Percentiles rank a stretch among this genome's conserved stretches.
These are phyloP conservation scores for Scytalidium sp. DNA, from an alignment of 2,329 filamentous ascomycete species.

Conservation along the genomic window DNA sequence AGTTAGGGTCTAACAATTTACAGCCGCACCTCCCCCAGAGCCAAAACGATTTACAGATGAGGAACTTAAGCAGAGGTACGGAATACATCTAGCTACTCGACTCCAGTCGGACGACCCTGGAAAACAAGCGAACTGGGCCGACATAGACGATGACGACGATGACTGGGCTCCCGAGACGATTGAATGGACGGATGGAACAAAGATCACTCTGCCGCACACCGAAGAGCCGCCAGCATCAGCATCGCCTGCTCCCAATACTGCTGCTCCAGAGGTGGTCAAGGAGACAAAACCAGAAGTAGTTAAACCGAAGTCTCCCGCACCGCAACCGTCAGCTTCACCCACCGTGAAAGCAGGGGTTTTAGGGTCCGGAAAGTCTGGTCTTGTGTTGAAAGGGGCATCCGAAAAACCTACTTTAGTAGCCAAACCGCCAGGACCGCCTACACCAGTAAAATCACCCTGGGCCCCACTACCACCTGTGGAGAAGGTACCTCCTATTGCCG, in stretches of 20 bases:
- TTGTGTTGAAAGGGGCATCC: slow-evolving; percentile 63
- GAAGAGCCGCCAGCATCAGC: slow-evolving; percentile 41
- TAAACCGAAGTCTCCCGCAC: slow-evolving; percentile 28
- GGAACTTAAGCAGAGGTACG: slow-evolving; percentile 78
- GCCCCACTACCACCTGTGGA: slow-evolving; percentile 82
- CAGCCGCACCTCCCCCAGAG: slow-evolving; percentile 63
- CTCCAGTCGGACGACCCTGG: slow-evolving; percentile 71
- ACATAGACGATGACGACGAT: slow-evolving; percentile 85
- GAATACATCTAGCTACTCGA: slow-evolving; percentile 79
- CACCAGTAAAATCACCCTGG: slow-evolving; percentile 88
- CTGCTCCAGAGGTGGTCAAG: slow-evolving; percentile 18
- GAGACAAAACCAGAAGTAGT: slow-evolving; percentile 18
- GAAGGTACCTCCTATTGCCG: slow-evolving; percentile 66
- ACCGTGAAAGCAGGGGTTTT: slow-evolving; percentile 25
- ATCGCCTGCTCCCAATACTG: slow-evolving; percentile 21
- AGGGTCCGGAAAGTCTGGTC: slow-evolving; percentile 45
- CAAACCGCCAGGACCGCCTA: slow-evolving; percentile 64
- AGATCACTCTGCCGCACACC: slow-evolving; percentile 67
- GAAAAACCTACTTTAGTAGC: slow-evolving; percentile 73
- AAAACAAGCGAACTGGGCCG: slow-evolving; percentile 82
- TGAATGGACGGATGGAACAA: slow-evolving; percentile 85
- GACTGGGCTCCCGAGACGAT: slow-evolving; percentile 84
- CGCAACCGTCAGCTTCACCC: slow-evolving; percentile 25
- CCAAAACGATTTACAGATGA: slow-evolving; percentile 84
- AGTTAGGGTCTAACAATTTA: slow-evolving; percentile 20